Evolutionary conservation across 2,329 filamentous ascomycete species (phyloP), one percentile per base, ranked within the genome.

Genomic region (Diplocarpon mali): DNA sequence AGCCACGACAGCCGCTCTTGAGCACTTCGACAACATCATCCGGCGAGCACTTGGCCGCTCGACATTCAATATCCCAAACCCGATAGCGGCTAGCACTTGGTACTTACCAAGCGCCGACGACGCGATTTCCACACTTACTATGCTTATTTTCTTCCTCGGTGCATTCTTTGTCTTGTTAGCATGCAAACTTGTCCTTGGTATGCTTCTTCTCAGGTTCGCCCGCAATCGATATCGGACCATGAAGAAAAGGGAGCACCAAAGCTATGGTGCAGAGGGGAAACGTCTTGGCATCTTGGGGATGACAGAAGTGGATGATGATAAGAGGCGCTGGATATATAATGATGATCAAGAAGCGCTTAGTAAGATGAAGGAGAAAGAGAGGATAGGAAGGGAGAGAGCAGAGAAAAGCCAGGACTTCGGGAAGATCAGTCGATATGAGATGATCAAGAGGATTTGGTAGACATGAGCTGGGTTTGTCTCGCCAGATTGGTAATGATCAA

Each of bases 391-490:
- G 49, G 76, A 78, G 52, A 79, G 74, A 53, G 72, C 71, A 17
- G 67, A 65, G 29, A 69, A 69, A 49, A 66, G 44, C 20, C 73
- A 76, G 42, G 78, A 76, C 61, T 77, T 78, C 64, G 83, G 72
- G 58, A 78, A 67, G 61, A 86, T 79, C 51, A 78, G 72, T 55
- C 73, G 92, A 57, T 98, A 95, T 67, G 87, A 88, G 61, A 95
- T 96, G 92, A 86, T 87, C 0, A 96, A 95, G 72, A 75, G 92
- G 61, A 98, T 98, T 57, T 98, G 92, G 92, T 96, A 55, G 35
- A 24, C 20, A 24, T 24, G 20, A 24, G 20, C 20, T 24, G 20
- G 20, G 20, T 24, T 24, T 7, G 7, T 24, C 3, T 24, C 20
- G 20, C 20, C 20, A 24, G 20, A 24, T 4, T 7, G 7, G 20